A percentile compares a stretch with the other conserved stretches of the same genome.
Conservation (phyloP, 2,329 filamentous ascomycete species). For the Blastomyces silverae region DNA sequence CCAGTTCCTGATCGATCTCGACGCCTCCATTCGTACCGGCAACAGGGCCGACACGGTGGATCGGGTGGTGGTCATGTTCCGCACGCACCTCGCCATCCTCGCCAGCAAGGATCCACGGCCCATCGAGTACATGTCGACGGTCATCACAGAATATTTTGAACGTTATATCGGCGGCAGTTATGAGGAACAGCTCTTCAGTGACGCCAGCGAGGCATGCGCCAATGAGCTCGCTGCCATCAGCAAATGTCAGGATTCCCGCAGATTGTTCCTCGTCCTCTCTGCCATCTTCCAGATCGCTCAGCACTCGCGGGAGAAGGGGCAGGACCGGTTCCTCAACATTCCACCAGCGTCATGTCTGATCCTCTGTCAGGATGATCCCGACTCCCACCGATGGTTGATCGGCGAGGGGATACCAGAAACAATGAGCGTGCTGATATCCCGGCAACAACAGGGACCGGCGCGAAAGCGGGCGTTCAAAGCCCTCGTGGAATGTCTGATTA, state of each 20-base stretch:
- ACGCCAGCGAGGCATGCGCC: conserved; percentile 24
- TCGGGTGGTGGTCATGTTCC: conserved; percentile 20
- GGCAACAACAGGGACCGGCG: conserved; percentile 16
- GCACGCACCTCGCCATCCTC: conserved; percentile 21
- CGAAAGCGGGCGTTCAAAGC: conserved; percentile 22
- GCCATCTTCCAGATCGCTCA: conserved; percentile 27
- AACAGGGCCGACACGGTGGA: conserved; percentile 22
- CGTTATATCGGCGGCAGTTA: conserved; percentile 24
- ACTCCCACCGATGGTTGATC: conserved; percentile 24
- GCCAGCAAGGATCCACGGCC: conserved; percentile 21
- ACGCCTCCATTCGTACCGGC: conserved; percentile 20
- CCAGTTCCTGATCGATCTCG: conserved; percentile 23
- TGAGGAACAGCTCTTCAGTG: conserved; percentile 24
- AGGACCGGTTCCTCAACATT: conserved; percentile 22
- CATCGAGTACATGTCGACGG: conserved; percentile 22
- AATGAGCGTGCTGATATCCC: conserved; percentile 17
- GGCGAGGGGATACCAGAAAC: conserved; percentile 21
- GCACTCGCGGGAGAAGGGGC: conserved; percentile 21
- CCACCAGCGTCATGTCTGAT: conserved; percentile 24
- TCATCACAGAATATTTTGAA: conserved; percentile 24
- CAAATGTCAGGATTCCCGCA: conserved; percentile 20
- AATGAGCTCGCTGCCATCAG: conserved; percentile 23
- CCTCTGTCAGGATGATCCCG: conserved; percentile 23
- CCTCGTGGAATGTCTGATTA: conserved; percentile 22
- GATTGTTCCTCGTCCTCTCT: conserved; percentile 22